Base-by-base conservation (phyloP, 768 basidiomycete genomes). In the Clitopilus hobsonii region DNA sequence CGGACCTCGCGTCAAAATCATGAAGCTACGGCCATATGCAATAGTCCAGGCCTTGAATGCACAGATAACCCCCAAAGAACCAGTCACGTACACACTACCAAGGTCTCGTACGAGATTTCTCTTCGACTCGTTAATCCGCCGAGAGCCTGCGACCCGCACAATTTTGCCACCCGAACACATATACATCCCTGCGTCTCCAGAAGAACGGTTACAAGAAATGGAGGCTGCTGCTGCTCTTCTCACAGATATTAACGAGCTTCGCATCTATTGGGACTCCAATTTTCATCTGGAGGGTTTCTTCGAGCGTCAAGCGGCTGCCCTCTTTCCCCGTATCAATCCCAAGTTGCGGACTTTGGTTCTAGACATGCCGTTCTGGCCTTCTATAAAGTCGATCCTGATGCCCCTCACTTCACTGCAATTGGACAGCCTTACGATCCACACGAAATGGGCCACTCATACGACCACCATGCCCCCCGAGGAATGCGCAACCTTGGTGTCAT, bases 1-100 rank as follows among this genome's bases (percentile, higher is more conserved):
- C 18, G 60, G 62, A 8, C 51, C 58, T 53, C 64, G 66, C 10
- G 63, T 69, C 14, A 63, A 61, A 8, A 55, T 60, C 16, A 57
- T 67, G 28, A 64, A 63, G 3, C 49, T 69, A n/a, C 69, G 66
- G 65, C 66, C 65, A 13, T 49, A 57, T 24, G 66, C 65, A 0
- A 56, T 67, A 13, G 55, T 62, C 36, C 60, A 67, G 29, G 63
- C 64, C n/a, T 58, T 67, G 24, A 41, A 57, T 28, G 51, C 32
- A 36, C 8, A 11, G 4, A 36, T n/a, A 11, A 36, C 32, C n/a
- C 32, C 32, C 8, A 3, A 4, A 36, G 13, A 11, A 3, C 32
- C 32, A 4, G 10, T 11, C 32, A 4, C 4, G 3, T 4, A 36
- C 10, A 36, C n/a, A n/a, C n/a, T n/a, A n/a, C n/a, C n/a, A n/a